Percentiles rank a stretch among this genome's conserved stretches.
These are phyloP conservation scores for Magnolia changhungtana DNA, from an alignment of 164 flowering plant genomes.

Conservation along the genomic window DNA sequence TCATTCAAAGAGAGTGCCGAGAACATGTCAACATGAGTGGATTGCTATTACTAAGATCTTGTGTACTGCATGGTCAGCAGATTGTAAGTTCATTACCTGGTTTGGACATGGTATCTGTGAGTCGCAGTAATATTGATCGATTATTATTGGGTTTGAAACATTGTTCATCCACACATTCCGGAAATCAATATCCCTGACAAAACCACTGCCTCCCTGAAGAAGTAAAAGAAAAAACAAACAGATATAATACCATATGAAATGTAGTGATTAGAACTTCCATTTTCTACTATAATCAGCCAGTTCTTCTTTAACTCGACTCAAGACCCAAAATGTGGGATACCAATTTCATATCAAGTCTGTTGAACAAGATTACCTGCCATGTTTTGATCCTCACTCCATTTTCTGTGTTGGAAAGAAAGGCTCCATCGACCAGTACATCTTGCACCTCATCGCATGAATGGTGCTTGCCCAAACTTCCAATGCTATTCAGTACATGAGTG, in stretches of 20 bases:
- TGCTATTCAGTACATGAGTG: constrained; percentile 31
- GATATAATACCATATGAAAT: neutral
- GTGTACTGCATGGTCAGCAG: neutral
- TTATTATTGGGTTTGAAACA: constrained; percentile 80
- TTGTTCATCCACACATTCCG: constrained; percentile 66
- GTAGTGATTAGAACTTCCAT: neutral
- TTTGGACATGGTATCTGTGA: constrained; percentile 59
- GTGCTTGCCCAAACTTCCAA: constrained; percentile 85
- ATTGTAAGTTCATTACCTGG: constrained; percentile 45
- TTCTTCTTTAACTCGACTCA: neutral
- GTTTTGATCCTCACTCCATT: constrained; percentile 92
- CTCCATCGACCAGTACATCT: constrained; percentile 62
- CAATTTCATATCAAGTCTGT: neutral
- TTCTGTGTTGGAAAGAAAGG: constrained; percentile 54
- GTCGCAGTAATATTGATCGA: constrained; percentile 95
- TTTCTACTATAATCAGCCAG: neutral
- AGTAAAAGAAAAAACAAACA: constrained; percentile 3
- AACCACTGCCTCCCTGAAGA: constrained; percentile 83
- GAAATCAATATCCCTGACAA: constrained; percentile 48
- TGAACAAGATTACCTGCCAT: constrained; percentile 70
- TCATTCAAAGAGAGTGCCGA: neutral
- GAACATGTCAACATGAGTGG: neutral
- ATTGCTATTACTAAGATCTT: neutral
- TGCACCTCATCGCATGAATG: constrained; percentile 43
- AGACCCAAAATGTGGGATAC: neutral